These are phyloP conservation scores for Neocucurbitaria cava DNA, from an alignment of 2,329 filamentous ascomycete genomes.

Conservation along the genomic window DNA sequence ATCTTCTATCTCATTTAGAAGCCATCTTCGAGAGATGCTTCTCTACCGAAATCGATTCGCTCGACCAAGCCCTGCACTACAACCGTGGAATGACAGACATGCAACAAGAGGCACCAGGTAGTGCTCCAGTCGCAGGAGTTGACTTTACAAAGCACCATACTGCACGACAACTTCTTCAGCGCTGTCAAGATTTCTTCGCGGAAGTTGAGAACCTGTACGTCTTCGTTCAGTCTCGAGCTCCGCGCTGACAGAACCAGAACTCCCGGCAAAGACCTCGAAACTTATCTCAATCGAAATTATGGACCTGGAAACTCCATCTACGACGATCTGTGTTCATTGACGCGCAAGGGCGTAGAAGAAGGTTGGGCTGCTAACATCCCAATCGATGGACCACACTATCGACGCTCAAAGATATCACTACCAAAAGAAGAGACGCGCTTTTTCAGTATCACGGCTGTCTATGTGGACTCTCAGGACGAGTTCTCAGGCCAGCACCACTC, in stretches of 20 bases:
- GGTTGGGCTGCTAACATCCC: slow-evolving; percentile 47
- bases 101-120: slow-evolving; percentile 5
- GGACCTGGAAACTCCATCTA: slow-evolving; percentile 47
- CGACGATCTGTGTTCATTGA: slow-evolving; percentile 44
- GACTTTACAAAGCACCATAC: slow-evolving; percentile 27
- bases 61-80: not conserved
- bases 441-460: slow-evolving; percentile 65
- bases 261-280: slow-evolving; percentile 46
- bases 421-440: slow-evolving; percentile 58
- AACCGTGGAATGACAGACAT: not conserved
- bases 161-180: slow-evolving; percentile 28
- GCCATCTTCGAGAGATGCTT: not conserved
- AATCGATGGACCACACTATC: slow-evolving; percentile 36
- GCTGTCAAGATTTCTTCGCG: slow-evolving; percentile 36
- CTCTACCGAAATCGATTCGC: not conserved
- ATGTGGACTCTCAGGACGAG: slow-evolving; percentile 60
- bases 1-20: not conserved
- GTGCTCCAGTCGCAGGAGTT: slow-evolving; percentile 9
- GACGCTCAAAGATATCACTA: slow-evolving; percentile 53
- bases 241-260: slow-evolving; percentile 29
- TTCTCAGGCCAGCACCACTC: slow-evolving; percentile 62
- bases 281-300: slow-evolving; percentile 43
- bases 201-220: slow-evolving; percentile 37
- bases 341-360: slow-evolving; percentile 45
- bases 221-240: not conserved